Conservation (phyloP, 164 flowering plant species). For the Macadamia integrifolia region DNA sequence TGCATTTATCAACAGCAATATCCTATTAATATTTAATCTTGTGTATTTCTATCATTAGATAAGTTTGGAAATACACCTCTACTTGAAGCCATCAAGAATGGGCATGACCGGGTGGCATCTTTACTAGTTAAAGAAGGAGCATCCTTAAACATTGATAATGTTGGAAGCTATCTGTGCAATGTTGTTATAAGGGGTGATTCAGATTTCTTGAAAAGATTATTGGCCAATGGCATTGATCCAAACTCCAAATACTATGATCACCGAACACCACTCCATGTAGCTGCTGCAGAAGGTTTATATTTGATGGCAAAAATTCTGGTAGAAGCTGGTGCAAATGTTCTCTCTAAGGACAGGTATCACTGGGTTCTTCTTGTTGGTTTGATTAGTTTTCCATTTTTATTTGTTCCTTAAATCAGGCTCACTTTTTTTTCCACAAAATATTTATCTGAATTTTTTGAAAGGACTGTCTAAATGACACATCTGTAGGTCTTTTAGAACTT, state of each 20-base stretch:
- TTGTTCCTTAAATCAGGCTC: no score
- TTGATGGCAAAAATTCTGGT: conserved; percentile 61
- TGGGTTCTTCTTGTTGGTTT: no score
- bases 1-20: not conserved
- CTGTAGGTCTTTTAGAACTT: no score
- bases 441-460: no score
- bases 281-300: conserved; percentile 72
- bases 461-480: no score
- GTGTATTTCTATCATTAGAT: conserved; percentile 31
- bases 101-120: conserved; percentile 71
- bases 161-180: conserved; percentile 62
- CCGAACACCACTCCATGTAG: conserved; percentile 86
- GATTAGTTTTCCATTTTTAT: no score
- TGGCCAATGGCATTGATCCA: conserved; percentile 71
- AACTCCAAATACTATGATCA: conserved; percentile 74
- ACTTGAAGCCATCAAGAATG: conserved; percentile 76
- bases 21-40: not conserved
- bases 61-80: conserved; percentile 84
- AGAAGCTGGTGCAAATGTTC: conserved; percentile 84
- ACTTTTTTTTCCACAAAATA: no score
- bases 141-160: conserved; percentile 45
- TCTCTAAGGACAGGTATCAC: conserved; percentile 74
- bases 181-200: conserved; percentile 63
- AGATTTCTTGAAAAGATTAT: conserved; percentile 61
- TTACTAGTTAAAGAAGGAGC: conserved; percentile 69